Conservation (phyloP, 2,329 filamentous ascomycete genomes). For the Penicillium palitans region DNA sequence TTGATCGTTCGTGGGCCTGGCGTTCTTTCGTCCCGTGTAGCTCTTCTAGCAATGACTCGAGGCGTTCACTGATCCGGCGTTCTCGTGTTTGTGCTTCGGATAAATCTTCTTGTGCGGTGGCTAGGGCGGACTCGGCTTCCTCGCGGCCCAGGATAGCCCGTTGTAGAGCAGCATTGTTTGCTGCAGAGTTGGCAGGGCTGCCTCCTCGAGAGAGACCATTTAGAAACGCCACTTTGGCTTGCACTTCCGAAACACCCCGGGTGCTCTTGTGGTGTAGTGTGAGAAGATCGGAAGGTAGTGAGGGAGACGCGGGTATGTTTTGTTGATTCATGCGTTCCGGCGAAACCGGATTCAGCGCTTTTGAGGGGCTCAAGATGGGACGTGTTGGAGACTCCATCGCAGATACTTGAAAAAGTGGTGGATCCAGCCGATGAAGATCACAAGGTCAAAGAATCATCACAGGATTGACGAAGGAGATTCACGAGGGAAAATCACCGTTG, state of each 20-base stretch:
- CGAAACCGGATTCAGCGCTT: slow-evolving; percentile 47
- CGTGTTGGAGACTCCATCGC: slow-evolving; percentile 41
- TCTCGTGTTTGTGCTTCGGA: slow-evolving; percentile 47
- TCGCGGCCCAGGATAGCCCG: slow-evolving; percentile 48
- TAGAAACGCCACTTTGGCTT: slow-evolving; percentile 51
- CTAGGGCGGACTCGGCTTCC: slow-evolving; percentile 46
- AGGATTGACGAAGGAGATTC: slow-evolving; percentile 6
- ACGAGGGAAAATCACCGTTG: slow-evolving; percentile 25
- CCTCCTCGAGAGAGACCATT: slow-evolving; percentile 45
- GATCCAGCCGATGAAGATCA: slow-evolving; percentile 11
- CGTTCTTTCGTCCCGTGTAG: slow-evolving; percentile 53
- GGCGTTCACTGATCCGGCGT: slow-evolving; percentile 46
- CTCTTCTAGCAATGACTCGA: slow-evolving; percentile 53
- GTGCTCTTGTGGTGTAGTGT: slow-evolving; percentile 39
- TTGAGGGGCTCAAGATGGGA: slow-evolving; percentile 35
- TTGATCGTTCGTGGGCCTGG: slow-evolving; percentile 47
- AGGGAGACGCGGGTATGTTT: slow-evolving; percentile 43
- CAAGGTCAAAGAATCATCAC: slow-evolving; percentile 21
- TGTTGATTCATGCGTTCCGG: slow-evolving; percentile 53
- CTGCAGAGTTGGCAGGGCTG: slow-evolving; percentile 37
- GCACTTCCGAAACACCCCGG: slow-evolving; percentile 46
- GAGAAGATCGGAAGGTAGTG: slow-evolving; percentile 37
- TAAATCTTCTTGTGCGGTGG: slow-evolving; percentile 37
- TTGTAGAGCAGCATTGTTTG: slow-evolving; percentile 47
- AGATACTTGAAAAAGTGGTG: slow-evolving; percentile 10